phyloP scores from a whole-genome alignment of 2,329 filamentous ascomycete species.

The Alternaria rosae region DNA sequence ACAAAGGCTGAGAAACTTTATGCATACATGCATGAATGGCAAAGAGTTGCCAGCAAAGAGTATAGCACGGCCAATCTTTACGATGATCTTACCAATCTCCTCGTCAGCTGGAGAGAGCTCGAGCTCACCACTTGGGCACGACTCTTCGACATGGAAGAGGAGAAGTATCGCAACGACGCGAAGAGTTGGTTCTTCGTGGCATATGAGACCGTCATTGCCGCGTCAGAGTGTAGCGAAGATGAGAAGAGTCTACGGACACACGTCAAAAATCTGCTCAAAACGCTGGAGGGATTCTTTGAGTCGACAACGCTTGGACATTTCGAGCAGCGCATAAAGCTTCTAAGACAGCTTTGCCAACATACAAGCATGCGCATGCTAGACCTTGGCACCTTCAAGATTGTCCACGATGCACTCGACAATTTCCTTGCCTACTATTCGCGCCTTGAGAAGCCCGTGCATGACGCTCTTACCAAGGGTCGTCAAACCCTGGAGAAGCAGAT shows the following conservation, averaged over 20 bases:
- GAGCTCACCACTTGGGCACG: constrained; percentile 93
- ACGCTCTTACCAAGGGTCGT: constrained; percentile 72
- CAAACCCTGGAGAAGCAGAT: constrained; percentile 85
- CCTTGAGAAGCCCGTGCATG: constrained; percentile 71
- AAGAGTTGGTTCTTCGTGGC: constrained; percentile 96
- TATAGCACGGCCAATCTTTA: constrained; percentile 75
- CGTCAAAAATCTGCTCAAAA: constrained; percentile 73
- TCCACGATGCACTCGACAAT: constrained; percentile 73
- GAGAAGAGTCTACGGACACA: constrained; percentile 69
- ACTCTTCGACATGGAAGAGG: constrained; percentile 82
- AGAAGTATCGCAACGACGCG: constrained; percentile 78
- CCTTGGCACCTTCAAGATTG: constrained; percentile 55
- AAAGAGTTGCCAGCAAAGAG: constrained; percentile 84
- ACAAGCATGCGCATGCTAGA: constrained; percentile 68
- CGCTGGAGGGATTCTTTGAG: constrained; percentile 79
- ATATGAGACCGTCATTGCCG: constrained; percentile 85
- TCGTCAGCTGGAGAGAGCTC: constrained; percentile 88
- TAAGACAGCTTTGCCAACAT: constrained; percentile 69
- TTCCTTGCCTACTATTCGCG: constrained; percentile 78
- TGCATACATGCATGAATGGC: constrained; percentile 88
- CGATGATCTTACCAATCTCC: constrained; percentile 77
- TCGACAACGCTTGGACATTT: constrained; percentile 85
- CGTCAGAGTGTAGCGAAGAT: constrained; percentile 70
- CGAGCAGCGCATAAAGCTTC: constrained; percentile 72
- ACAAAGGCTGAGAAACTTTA: constrained; percentile 89